These are phyloP conservation scores for Colletotrichum paranaense DNA, from an alignment of 2,329 filamentous ascomycete species.

Conservation along the genomic window DNA sequence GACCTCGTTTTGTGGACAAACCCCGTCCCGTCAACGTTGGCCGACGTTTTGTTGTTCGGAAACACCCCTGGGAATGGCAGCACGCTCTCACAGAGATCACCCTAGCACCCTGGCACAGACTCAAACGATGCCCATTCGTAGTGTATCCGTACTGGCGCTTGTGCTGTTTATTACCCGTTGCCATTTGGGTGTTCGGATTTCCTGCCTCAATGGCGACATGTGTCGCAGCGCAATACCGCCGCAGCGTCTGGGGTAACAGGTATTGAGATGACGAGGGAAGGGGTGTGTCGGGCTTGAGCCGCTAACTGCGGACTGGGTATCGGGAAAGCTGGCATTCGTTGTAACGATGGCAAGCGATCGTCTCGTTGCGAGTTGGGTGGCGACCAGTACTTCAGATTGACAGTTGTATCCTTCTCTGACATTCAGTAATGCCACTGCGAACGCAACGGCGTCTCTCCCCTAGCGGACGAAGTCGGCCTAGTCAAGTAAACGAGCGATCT, in stretches of 20 bases:
- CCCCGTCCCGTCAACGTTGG: slow-evolving; percentile 30
- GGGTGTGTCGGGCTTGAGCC: slow-evolving; percentile 25
- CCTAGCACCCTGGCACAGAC: slow-evolving; percentile 24
- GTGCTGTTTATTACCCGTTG: slow-evolving; percentile 1
- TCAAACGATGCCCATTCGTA: slow-evolving; percentile 1
- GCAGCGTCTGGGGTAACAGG: slow-evolving; percentile 27
- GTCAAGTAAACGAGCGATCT: slow-evolving; percentile 23
- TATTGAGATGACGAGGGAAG: slow-evolving; percentile 15
- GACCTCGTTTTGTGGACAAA: slow-evolving; percentile 33
- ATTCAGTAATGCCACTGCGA: slow-evolving; percentile 17
- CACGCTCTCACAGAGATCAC: slow-evolving; percentile 20
- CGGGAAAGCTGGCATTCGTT: slow-evolving; percentile 15
- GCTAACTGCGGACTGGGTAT: not conserved
- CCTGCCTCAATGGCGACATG: slow-evolving; percentile 26
- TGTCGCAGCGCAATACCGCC: slow-evolving; percentile 26
- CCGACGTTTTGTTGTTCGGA: slow-evolving; percentile 32
- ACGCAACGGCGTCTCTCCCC: slow-evolving; percentile 21
- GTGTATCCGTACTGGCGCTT: not conserved
- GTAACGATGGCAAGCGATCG: slow-evolving; percentile 7
- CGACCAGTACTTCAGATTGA: slow-evolving; percentile 1
- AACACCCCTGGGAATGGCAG: slow-evolving; percentile 30
- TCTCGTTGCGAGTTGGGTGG: slow-evolving; percentile 1
- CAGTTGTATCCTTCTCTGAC: not conserved
- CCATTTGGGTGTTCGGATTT: not conserved
- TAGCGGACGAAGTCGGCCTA: slow-evolving; percentile 15